Percentiles rank a stretch among this genome's conserved stretches.
Evolutionary conservation across 495 filamentous ascomycete species (phyloP).

Genomic region (Penicillium nucicola): DNA sequence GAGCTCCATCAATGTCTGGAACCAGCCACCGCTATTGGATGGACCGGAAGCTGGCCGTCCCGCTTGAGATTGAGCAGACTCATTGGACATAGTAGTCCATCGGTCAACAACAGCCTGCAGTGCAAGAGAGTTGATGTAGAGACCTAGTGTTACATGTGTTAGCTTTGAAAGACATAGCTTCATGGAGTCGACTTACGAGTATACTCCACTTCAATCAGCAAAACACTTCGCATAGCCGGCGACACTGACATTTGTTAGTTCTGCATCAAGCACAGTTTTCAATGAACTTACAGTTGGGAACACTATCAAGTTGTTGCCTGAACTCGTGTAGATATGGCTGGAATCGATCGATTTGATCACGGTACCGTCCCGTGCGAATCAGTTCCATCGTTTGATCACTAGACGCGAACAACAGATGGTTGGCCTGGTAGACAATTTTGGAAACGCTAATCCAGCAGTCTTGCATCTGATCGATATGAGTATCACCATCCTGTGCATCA

Average conservation of each 20-base stretch:
- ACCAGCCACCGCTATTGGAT: slow-evolving; percentile 37
- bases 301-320: slow-evolving; percentile 69
- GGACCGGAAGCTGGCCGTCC: slow-evolving; percentile 38
- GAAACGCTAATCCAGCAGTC: slow-evolving; percentile 91
- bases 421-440: slow-evolving; percentile 81
- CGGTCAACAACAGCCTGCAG: slow-evolving; percentile 93
- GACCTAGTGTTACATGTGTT: slow-evolving; percentile 19
- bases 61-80: slow-evolving; percentile 48
- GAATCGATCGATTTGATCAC: slow-evolving; percentile 73
- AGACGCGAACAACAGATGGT: slow-evolving; percentile 78
- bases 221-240: slow-evolving; percentile 72
- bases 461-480: slow-evolving; percentile 58
- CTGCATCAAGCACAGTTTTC: not conserved
- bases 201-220: slow-evolving; percentile 89
- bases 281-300: slow-evolving; percentile 46
- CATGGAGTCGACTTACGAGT: slow-evolving; percentile 50
- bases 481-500: slow-evolving; percentile 26
- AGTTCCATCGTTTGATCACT: slow-evolving; percentile 79
- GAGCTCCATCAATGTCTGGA: slow-evolving; percentile 53
- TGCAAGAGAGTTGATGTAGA: slow-evolving; percentile 90
- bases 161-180: slow-evolving; percentile 1
- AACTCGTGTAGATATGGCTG: slow-evolving; percentile 72
- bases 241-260: slow-evolving; percentile 52
- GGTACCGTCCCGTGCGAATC: slow-evolving; percentile 81
- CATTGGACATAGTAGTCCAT: slow-evolving; percentile 67